phyloP scores from a whole-genome alignment of 306 rosid genomes.

The Vigna hirtella region DNA sequence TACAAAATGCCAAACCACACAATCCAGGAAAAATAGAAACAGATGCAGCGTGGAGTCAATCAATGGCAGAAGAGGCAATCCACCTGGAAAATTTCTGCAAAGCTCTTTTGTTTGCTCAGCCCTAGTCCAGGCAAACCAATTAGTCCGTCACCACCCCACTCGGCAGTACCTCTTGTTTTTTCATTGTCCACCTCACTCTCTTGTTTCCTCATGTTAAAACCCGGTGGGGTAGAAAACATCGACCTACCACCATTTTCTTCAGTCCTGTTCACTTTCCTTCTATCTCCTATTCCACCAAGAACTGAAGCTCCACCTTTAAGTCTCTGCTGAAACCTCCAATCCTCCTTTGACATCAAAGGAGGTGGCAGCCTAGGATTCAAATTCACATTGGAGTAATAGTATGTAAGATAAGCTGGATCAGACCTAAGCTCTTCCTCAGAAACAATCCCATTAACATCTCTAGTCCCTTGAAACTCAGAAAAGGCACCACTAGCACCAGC shows the following conservation, averaged over 20 bases:
- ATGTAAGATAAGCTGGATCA: constrained; percentile 83
- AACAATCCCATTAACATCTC: constrained; percentile 64
- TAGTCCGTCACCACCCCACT: constrained; percentile 84
- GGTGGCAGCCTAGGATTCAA: constrained; percentile 89
- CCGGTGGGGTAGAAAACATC: constrained; percentile 72
- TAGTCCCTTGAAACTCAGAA: constrained; percentile 59
- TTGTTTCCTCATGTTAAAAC: constrained; percentile 72
- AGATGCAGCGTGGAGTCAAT: not conserved
- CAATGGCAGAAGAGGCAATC: constrained; percentile 35
- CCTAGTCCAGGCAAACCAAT: constrained; percentile 90
- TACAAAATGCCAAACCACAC: not conserved
- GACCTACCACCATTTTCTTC: constrained; percentile 71
- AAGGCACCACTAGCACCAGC: constrained; percentile 21
- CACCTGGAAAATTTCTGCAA: constrained; percentile 97
- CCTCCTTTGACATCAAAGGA: constrained; percentile 88
- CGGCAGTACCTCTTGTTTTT: constrained; percentile 61
- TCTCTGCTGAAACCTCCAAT: constrained; percentile 83
- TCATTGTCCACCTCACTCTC: constrained; percentile 62
- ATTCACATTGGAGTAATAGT: constrained; percentile 84
- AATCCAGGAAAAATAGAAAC: constrained; percentile 10
- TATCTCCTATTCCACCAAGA: constrained; percentile 90
- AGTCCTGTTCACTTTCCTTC: constrained; percentile 62
- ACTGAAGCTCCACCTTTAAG: constrained; percentile 72
- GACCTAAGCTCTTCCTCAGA: constrained; percentile 95
- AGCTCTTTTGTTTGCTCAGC: constrained; percentile 87